Percentiles rank a stretch among this genome's conserved stretches.
Evolutionary conservation across 495 filamentous ascomycete genomes (phyloP).

Genomic region (Darksidea phi): DNA sequence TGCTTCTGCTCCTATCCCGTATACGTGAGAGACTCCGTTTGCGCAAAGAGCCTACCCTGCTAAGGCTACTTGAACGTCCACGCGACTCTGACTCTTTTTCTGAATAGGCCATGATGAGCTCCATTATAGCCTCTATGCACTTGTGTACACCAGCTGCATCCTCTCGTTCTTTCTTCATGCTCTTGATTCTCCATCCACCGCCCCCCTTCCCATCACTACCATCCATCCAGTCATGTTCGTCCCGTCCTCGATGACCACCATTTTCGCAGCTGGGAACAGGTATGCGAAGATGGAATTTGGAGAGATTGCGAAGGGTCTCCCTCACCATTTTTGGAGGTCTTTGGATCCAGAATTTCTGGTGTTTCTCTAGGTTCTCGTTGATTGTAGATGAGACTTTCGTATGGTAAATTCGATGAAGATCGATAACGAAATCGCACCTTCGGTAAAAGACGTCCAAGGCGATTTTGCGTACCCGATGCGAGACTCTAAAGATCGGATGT

Average conservation of each 20-base stretch:
- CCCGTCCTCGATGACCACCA: constrained; percentile 17
- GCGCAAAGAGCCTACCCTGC: constrained; percentile 1
- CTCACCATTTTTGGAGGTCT: constrained; percentile 16
- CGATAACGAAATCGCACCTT: constrained; percentile 23
- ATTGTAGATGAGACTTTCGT: constrained; percentile 16
- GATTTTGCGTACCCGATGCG: constrained; percentile 9
- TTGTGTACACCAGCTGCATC: constrained; percentile 26
- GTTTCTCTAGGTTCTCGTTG: constrained; percentile 18
- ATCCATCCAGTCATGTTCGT: constrained; percentile 34
- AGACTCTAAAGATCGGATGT: constrained; percentile 25
- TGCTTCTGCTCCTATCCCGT: constrained; percentile 7
- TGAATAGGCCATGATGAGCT: constrained; percentile 2
- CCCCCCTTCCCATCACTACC: constrained; percentile 33
- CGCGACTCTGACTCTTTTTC: background rate
- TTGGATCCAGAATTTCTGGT: constrained; percentile 25
- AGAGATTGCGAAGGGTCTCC: constrained; percentile 19
- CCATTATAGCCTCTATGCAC: constrained; percentile 17
- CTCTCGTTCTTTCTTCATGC: constrained; percentile 24
- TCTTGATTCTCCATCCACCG: constrained; percentile 26
- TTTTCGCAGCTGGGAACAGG: constrained; percentile 32
- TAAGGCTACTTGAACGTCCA: constrained; percentile 6
- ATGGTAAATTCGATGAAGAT: constrained; percentile 27
- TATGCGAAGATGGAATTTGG: constrained; percentile 22
- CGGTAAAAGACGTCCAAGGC: constrained; percentile 19
- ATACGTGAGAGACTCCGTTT: background rate